Evolutionary conservation across 2,329 filamentous ascomycete genomes (phyloP), one percentile per base, ranked within the genome.

Genomic region (Diaporthe sp.): DNA sequence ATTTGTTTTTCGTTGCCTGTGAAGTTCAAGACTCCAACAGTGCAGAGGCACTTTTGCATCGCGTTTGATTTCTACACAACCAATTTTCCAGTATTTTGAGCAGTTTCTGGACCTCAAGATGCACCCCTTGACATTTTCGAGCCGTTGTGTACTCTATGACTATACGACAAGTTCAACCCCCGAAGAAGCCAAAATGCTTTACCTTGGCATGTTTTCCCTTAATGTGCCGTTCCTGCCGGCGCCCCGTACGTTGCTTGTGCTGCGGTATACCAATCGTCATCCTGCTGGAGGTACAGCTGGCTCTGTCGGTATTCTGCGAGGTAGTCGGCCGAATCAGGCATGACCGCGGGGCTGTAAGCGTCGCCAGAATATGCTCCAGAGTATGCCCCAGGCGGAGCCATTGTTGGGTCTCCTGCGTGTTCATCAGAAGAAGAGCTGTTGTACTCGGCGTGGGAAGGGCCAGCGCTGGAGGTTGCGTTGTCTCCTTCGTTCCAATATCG

Each of bases 251-350:
- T 10, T 4, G 38, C 40, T 5, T 5, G 17, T 33, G 33, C 45
- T 35, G 45, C 8, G 13, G n/a, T 19, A 33, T 72, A 54, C 70
- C 70, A 72, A 2, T 72, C 70, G 33, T 72, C 70, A 8, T 64
- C 70, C 70, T 72, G 70, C 12, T 72, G 70, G 4, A 72, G 70
- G 8, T 72, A 72, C 1, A 64, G 17, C 57, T 72, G 70, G 35
- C 70, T 72, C 9, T 72, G 70, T 33, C 70, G 25, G 5, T 72
- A 72, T 4, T 72, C 70, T 2, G 47, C 19, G 8, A 72, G 33
- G 15, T 72, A 72, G 25, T 72, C 70, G 1, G 22, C 70, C 19
- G 47, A 47, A 22, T 72, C 70, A 0, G 70, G 70, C 45, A 72
- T 72, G 57, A 58, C 70, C 8, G 70, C 70, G 2, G 70, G 57